A percentile compares a stretch with the other conserved stretches of the same genome.
These are phyloP conservation scores for Gracilaria vermiculophylla DNA, from an alignment of 23 red algal genomes.

Conservation along the genomic window DNA sequence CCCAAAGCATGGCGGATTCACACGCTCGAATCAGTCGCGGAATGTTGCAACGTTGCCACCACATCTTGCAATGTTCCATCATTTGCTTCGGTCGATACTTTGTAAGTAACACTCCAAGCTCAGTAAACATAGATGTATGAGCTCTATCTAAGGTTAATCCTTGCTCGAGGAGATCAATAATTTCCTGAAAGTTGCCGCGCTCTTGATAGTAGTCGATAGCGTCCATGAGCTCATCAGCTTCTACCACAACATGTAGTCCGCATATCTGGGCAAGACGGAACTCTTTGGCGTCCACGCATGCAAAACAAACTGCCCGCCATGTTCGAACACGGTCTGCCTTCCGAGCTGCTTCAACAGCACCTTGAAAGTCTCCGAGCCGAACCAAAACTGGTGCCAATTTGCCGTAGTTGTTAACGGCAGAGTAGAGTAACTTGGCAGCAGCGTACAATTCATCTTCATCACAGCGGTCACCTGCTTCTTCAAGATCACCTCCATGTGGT, in stretches of 20 bases:
- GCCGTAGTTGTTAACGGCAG: constrained; percentile 87
- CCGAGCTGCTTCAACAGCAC: constrained; percentile 86
- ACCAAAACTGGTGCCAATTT: constrained; percentile 88
- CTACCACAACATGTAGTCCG: constrained; percentile 88
- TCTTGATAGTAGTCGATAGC: constrained; percentile 88
- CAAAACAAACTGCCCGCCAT: constrained; percentile 92
- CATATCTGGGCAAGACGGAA: constrained; percentile 95
- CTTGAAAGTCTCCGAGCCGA: constrained; percentile 83
- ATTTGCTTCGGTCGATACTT: constrained; percentile 86
- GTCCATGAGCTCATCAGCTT: constrained; percentile 96
- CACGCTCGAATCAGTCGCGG: constrained; percentile 83
- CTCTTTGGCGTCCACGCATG: constrained; percentile 93
- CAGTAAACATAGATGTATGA: constrained; percentile 92
- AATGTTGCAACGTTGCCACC: constrained; percentile 91
- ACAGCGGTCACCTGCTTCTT: constrained; percentile 94
- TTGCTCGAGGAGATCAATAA: constrained; percentile 89
- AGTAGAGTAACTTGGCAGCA: constrained; percentile 89
- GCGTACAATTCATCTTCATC: constrained; percentile 77
- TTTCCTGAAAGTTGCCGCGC: constrained; percentile 88
- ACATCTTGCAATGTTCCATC: constrained; percentile 97
- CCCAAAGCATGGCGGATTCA: constrained; percentile 88
- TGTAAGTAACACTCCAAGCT: constrained; percentile 86
- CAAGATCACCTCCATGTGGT: constrained; percentile 92
- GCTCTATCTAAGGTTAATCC: constrained; percentile 88
- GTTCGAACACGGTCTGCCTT: constrained; percentile 93